Evolutionary conservation across 768 basidiomycete genomes (phyloP).

Genomic region (Pleurotus salmoneostramineus): DNA sequence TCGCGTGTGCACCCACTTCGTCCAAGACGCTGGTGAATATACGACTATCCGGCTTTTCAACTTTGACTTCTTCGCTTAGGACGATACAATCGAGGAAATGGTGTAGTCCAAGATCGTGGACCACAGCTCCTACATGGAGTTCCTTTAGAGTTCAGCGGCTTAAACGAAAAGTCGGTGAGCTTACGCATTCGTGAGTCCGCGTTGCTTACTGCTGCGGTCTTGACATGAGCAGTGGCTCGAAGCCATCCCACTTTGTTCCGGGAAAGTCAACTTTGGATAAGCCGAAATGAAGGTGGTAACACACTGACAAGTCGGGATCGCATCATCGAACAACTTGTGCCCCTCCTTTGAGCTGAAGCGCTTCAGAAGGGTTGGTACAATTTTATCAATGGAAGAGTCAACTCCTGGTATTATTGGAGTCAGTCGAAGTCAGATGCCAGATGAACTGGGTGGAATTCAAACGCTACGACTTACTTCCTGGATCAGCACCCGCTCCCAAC

Average conservation of each 20-base stretch:
- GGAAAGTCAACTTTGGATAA: neutral
- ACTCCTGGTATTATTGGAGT: constrained; percentile 37
- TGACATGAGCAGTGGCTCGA: constrained; percentile 35
- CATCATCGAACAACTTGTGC: constrained; percentile 58
- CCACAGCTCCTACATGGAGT: constrained; percentile 34
- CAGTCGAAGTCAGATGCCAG: neutral
- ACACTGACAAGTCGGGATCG: constrained; percentile 37
- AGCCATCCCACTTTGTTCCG: constrained; percentile 39
- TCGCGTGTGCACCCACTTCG: constrained; percentile 8
- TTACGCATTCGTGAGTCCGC: constrained; percentile 69
- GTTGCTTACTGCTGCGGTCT: constrained; percentile 66
- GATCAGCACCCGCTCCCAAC: constrained; percentile 67
- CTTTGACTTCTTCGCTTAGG: constrained; percentile 65
- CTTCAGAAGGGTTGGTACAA: constrained; percentile 57
- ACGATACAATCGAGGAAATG: constrained; percentile 47
- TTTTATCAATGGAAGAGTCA: constrained; percentile 44
- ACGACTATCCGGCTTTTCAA: constrained; percentile 63
- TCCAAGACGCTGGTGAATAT: constrained; percentile 53
- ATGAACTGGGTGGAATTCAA: neutral
- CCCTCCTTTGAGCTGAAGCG: constrained; percentile 71
- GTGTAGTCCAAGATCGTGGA: constrained; percentile 59
- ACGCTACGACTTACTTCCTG: constrained; percentile 35
- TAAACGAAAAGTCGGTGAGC: constrained; percentile 16
- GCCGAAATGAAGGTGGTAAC: neutral
- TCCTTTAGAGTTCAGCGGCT: neutral